Base-by-base conservation (phyloP, 495 filamentous ascomycete genomes). In the Pseudotulostoma volvatum region DNA sequence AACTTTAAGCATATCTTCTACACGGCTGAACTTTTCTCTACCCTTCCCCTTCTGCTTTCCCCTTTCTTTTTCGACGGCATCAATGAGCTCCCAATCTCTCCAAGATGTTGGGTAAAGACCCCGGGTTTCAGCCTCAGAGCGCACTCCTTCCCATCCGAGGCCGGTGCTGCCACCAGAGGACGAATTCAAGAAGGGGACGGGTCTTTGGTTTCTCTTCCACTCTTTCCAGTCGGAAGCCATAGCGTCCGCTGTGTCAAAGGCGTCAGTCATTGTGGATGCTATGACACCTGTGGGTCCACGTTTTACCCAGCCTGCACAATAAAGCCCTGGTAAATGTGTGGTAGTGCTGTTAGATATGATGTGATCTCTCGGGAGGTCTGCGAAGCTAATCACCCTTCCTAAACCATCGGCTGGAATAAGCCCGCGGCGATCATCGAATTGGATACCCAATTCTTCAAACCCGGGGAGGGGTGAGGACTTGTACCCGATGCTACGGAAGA, bases 271-370 rank as follows among this genome's bases (percentile, higher is more conserved):
- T 0, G 90, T 97, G 18, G 77, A 84, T 7, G 90, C 88, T 54
- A 97, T 96, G 2, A 95, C 88, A 4, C 90, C 90, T 3, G 86
- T 93, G 0, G 90, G 92, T 1, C 90, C 90, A 31, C 84, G 69
- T 59, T 96, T 96, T 15, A 93, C 87, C 90, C 90, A 97, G 3
- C 90, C 90, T 15, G 87, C 83, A 45, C 84, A 88, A 56, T 97
- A 97, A 13, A 94, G 50, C 1, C 92, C 92, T 1, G 82, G 80
- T 1, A 93, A 57, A 25, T 67, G 56, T 18, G 64, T 58, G 16
- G 63, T 56, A 4, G 56, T 23, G 4, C 57, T 62, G 19, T 60
- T 50, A 0, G 61, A 57, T 7, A 62, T 43, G 8, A 38, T 40
- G 17, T 52, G 37, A 7, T 43, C 37, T 1, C 50, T 44, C 1